Conservation (phyloP, 805 yeast genomes). For the Metschnikowia baotianmanensis region DNA sequence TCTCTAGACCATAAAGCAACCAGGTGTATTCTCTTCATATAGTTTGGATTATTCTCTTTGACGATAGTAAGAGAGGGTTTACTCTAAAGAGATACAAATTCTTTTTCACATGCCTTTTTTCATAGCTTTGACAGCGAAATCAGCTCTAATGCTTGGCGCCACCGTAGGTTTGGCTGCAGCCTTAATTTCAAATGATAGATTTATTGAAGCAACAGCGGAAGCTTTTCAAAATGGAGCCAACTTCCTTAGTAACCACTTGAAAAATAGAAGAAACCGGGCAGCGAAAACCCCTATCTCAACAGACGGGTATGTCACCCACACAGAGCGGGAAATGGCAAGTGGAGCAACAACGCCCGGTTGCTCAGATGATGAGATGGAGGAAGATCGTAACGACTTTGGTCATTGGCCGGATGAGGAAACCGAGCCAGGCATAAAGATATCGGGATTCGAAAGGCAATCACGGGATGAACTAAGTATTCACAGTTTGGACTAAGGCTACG, state of each 20-base stretch:
- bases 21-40: too few relatives aligned
- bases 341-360: conserved; percentile 16
- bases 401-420: too few relatives aligned
- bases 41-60: too few relatives aligned
- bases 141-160: conserved; percentile 15
- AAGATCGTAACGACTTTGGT: too few relatives aligned
- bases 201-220: conserved; percentile 11
- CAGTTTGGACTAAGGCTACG: too few relatives aligned
- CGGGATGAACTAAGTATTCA: too few relatives aligned
- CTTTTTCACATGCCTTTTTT: conserved; percentile 8
- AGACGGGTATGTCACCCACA: background rate
- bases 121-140: conserved; percentile 14
- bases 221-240: conserved; percentile 13
- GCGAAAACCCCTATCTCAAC: conserved; percentile 3
- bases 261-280: conserved; percentile 4
- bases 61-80: too few relatives aligned
- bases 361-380: too few relatives aligned
- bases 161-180: conserved; percentile 16
- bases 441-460: too few relatives aligned
- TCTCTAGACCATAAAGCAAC: too few relatives aligned
- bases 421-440: too few relatives aligned
- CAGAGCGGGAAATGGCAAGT: background rate
- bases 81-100: too few relatives aligned
- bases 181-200: conserved; percentile 13
- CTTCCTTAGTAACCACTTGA: conserved; percentile 5